Conservation (phyloP, 148 eudicot genomes). For the Chenopodium formosanum region DNA sequence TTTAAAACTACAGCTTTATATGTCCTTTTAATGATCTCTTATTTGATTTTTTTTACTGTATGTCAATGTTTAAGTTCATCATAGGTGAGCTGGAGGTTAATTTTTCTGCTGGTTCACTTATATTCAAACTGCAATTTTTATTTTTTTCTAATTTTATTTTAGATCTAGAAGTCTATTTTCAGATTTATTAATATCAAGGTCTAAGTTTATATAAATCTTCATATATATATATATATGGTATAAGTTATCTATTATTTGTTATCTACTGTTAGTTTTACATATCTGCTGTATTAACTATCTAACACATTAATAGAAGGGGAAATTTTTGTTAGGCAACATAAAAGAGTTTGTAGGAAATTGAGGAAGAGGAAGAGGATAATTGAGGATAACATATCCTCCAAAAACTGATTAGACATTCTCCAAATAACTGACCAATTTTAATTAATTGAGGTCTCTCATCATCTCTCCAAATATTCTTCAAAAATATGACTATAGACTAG, state of each 20-base stretch:
- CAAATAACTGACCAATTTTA: not conserved
- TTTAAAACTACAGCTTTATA: no score
- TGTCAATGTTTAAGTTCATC: no score
- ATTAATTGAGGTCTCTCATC: not conserved
- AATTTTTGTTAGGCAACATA: not conserved
- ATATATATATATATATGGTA: no score
- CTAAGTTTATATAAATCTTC: no score
- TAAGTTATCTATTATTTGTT: not conserved
- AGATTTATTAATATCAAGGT: no score
- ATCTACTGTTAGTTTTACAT: not conserved
- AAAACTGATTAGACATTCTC: not conserved
- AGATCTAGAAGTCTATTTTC: no score
- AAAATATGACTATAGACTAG: not conserved
- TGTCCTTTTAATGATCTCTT: no score
- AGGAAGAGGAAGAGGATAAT: not conserved
- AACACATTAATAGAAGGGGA: not conserved
- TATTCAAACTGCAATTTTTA: no score
- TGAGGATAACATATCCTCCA: not conserved
- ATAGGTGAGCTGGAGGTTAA: no score
- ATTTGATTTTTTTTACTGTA: no score
- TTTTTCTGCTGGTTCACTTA: no score
- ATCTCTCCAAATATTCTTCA: not conserved
- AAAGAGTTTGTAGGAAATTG: not conserved
- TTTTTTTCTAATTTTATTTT: no score
- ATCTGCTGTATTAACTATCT: not conserved